These are phyloP conservation scores for Trichosanthes truncata DNA, from an alignment of 306 rosid genomes.

Conservation along the genomic window DNA sequence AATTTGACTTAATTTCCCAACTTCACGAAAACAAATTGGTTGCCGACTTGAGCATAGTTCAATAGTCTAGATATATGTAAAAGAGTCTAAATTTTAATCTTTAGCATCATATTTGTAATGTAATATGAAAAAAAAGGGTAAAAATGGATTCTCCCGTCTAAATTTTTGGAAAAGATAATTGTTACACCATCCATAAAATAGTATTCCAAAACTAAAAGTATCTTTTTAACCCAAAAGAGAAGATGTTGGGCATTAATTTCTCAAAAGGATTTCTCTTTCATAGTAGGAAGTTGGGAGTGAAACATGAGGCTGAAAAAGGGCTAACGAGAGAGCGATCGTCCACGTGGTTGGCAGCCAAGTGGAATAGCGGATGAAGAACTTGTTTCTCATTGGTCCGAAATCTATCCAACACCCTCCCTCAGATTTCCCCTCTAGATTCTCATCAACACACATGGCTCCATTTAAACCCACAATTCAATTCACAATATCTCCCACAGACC, in stretches of 20 bases:
- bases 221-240: not conserved
- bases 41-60: no score
- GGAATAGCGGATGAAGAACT: slow-evolving; percentile 38
- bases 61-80: no score
- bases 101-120: no score
- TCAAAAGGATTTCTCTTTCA: not conserved
- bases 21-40: no score
- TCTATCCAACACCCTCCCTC: slow-evolving; percentile 57
- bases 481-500: slow-evolving; percentile 21
- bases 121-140: no score
- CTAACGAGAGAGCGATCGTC: not conserved
- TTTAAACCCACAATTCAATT: slow-evolving; percentile 21
- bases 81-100: no score
- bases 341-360: slow-evolving; percentile 7
- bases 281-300: not conserved
- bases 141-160: no score
- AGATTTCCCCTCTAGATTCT: slow-evolving; percentile 52
- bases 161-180: no score
- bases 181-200: no score
- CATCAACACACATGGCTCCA: slow-evolving; percentile 49
- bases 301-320: slow-evolving; percentile 6
- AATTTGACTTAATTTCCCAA: no score
- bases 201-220: no score
- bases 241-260: not conserved
- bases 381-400: slow-evolving; percentile 65